Evolutionary conservation across 2,329 filamentous ascomycete genomes (phyloP), one percentile per base, ranked within the genome.

Genomic region (Pyrenophora seminiperda): DNA sequence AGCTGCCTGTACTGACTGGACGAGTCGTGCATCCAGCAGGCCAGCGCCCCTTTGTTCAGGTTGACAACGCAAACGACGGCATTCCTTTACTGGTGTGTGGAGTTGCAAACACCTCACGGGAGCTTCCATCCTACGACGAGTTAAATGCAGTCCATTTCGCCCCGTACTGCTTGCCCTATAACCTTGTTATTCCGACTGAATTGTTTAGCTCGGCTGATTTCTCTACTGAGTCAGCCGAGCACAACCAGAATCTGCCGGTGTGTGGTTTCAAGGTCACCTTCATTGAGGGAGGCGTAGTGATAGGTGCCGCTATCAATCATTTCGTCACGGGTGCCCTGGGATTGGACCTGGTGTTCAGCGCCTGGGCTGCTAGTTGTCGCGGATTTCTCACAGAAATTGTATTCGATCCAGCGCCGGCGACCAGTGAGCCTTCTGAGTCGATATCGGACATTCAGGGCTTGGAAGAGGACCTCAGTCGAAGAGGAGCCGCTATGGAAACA

Each of bases 61-160:
- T 40, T 9, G 37, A 40, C 37, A 40, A 40, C 5, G 37, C 22
- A 40, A n/a, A 40, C 22, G 37, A 40, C 37, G n/a, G 37, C 22
- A 40, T 40, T 40, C 37, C 37, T 29, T 22, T 40, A 40, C 22
- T 40, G 20, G 37, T 29, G n/a, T 13, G 37, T 40, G 37, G 37
- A 17, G 37, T 29, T 40, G 37, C 37, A 29, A 40, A 40, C 37
- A 29, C 29, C 37, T 40, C 37, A 27, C 37, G 22, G 37, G 37
- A 40, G 37, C 37, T 40, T 40, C 37, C 37, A 40, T 40, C 37
- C 22, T 40, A 40, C n/a, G 37, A 40, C 29, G 37, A 40, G 22
- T 40, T 40, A 17, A 40, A 29, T 40, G 37, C 37, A 40, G 37
- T 40, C n/a, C 37, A 40, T 40, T 40, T 40, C 37, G 37, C 37